Conservation (phyloP, 2,329 filamentous ascomycete genomes). For the Colletotrichum brevisporum region DNA sequence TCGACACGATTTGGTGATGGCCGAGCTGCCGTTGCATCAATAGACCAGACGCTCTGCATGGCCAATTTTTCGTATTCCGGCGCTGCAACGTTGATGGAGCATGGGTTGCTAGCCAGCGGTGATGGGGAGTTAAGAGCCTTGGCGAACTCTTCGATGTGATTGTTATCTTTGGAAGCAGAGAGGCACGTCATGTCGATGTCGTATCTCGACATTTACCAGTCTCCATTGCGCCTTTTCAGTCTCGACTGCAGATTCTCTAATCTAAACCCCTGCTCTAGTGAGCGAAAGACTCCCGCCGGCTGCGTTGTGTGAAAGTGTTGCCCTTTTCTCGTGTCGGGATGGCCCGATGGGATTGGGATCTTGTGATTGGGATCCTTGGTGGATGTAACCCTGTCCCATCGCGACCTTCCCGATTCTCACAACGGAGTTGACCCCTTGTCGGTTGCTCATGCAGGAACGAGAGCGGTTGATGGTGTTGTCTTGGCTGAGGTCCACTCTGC, state of each 20-base stretch:
- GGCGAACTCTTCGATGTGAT: background rate
- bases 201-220: no score
- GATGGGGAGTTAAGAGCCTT: slow-evolving; percentile 18
- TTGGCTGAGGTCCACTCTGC: background rate
- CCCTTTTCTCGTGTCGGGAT: slow-evolving; percentile 16
- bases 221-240: no score
- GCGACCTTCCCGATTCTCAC: slow-evolving; percentile 21
- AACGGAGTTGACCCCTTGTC: no score
- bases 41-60: slow-evolving; percentile 12
- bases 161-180: slow-evolving; percentile 4
- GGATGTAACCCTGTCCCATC: slow-evolving; percentile 18
- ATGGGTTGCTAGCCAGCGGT: slow-evolving; percentile 19
- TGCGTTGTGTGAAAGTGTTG: background rate
- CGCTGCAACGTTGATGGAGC: slow-evolving; percentile 16
- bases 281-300: background rate
- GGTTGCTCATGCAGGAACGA: slow-evolving; percentile 6
- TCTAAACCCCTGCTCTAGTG: background rate
- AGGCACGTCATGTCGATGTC: no score
- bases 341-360: slow-evolving; percentile 13
- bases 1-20: slow-evolving; percentile 4
- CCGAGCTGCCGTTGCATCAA: slow-evolving; percentile 14
- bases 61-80: slow-evolving; percentile 27
- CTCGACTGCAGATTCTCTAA: background rate
- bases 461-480: background rate
- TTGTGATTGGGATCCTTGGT: slow-evolving; percentile 13